Conservation (phyloP, 176 grass and related monocot genomes). For the Puya raimondii region DNA sequence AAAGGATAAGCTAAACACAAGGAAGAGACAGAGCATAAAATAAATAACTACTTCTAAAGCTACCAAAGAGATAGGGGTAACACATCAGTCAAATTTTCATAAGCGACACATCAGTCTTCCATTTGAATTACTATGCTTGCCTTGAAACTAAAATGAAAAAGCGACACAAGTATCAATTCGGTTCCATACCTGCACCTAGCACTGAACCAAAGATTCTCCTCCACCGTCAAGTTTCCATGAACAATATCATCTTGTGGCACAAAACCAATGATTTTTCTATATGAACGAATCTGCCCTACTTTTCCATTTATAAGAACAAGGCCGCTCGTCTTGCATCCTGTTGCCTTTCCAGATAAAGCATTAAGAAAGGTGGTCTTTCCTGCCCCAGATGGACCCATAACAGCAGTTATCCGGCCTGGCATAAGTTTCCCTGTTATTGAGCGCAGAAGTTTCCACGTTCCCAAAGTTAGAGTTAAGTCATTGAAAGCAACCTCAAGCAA, state of each 20-base stretch:
- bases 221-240: slow-evolving; percentile 75
- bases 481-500: slow-evolving; percentile 63
- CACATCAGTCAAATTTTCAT: too few species aligned
- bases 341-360: slow-evolving; percentile 59
- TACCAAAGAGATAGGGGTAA: too few species aligned
- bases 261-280: slow-evolving; percentile 70
- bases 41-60: too few species aligned
- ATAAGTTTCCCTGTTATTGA: slow-evolving; percentile 63
- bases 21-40: too few species aligned
- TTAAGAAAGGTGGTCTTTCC: slow-evolving; percentile 86
- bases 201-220: slow-evolving; percentile 89
- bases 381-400: slow-evolving; percentile 82
- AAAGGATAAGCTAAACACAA: too few species aligned
- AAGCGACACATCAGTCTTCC: too few species aligned
- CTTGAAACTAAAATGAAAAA: not conserved
- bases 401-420: slow-evolving; percentile 53
- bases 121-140: not conserved
- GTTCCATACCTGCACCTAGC: slow-evolving; percentile 55
- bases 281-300: slow-evolving; percentile 50
- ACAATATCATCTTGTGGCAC: slow-evolving; percentile 91
- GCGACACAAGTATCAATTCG: not conserved
- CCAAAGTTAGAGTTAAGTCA: slow-evolving; percentile 51
- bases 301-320: slow-evolving; percentile 65
- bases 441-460: slow-evolving; percentile 57
- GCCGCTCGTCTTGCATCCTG: slow-evolving; percentile 53